Evolutionary conservation across 257 asterid species (phyloP).

Genomic region (Petunia axillaris): DNA sequence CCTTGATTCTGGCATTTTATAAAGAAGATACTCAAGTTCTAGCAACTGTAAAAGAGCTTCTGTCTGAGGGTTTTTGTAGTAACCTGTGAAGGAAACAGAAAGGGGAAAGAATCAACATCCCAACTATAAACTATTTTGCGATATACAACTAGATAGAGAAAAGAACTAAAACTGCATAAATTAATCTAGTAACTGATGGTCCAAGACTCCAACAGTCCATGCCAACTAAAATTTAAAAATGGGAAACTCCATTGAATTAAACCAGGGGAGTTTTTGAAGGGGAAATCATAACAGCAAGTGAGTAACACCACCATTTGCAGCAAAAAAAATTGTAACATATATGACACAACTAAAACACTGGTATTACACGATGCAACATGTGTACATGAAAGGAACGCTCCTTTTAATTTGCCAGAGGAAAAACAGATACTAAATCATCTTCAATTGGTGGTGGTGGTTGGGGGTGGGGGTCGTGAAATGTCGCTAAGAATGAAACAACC

Average conservation of each 20-base stretch:
- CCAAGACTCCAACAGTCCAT: background rate
- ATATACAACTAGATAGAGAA: background rate
- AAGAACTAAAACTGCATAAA: background rate
- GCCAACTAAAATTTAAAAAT: background rate
- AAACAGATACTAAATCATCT: background rate
- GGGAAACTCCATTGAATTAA: background rate
- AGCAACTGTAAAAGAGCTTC: slow-evolving; percentile 72
- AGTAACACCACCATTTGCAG: background rate
- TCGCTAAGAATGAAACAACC: background rate
- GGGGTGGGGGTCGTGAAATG: too few species aligned
- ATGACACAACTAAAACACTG: background rate
- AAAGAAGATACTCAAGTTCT: slow-evolving; percentile 73
- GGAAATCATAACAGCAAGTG: background rate
- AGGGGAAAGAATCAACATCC: slow-evolving; percentile 1
- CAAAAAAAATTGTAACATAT: background rate
- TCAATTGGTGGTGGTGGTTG: too few species aligned
- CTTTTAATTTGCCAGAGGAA: background rate
- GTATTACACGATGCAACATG: background rate
- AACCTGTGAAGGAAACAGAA: slow-evolving; percentile 13
- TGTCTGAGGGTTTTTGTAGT: slow-evolving; percentile 44
- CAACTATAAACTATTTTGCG: background rate
- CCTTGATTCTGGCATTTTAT: slow-evolving; percentile 37
- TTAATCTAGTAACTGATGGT: background rate
- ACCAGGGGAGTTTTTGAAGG: background rate
- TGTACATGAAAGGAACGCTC: background rate